phyloP scores from a whole-genome alignment of 805 yeast genomes.

The Wickerhamiella allomyrinae region DNA sequence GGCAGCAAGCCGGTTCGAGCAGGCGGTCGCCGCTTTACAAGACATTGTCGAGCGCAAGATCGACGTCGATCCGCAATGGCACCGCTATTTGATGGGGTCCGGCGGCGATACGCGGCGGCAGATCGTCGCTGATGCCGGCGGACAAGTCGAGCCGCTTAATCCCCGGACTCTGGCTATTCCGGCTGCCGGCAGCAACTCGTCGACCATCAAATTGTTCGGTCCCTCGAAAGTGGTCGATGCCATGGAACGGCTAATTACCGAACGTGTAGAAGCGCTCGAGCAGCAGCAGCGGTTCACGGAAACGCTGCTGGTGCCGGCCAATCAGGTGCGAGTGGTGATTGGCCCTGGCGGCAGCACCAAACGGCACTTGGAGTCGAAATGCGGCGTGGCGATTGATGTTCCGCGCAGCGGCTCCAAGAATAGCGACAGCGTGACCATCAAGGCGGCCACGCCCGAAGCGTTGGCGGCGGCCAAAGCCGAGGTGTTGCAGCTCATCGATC shows the following conservation, averaged over 20 bases:
- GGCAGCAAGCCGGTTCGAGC: constrained; percentile 50
- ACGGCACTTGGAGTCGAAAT: constrained; percentile 56
- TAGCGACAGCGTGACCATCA: constrained; percentile 38
- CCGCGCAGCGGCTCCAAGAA: constrained; percentile 37
- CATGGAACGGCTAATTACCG: constrained; percentile 24
- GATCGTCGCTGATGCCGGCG: constrained; percentile 69
- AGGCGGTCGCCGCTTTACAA: constrained; percentile 48
- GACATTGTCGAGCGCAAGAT: constrained; percentile 45
- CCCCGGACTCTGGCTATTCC: constrained; percentile 57
- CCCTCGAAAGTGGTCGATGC: constrained; percentile 57
- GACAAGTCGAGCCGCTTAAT: constrained; percentile 30
- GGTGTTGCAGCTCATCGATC: constrained; percentile 46
- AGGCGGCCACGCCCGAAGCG: constrained; percentile 48
- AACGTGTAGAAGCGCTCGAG: constrained; percentile 20
- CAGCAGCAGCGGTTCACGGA: constrained; percentile 27
- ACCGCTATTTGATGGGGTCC: constrained; percentile 62
- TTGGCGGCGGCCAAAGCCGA: constrained; percentile 49
- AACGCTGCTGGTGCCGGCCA: constrained; percentile 41
- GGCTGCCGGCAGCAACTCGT: constrained; percentile 37
- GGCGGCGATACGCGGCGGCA: constrained; percentile 61
- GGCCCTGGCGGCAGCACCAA: constrained; percentile 73
- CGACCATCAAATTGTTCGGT: constrained; percentile 54
- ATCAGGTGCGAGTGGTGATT: constrained; percentile 59
- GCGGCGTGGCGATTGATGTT: constrained; percentile 45
- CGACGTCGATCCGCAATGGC: constrained; percentile 59